These are phyloP conservation scores for Aspergillus biplanus DNA, from an alignment of 495 filamentous ascomycete species.

Conservation along the genomic window DNA sequence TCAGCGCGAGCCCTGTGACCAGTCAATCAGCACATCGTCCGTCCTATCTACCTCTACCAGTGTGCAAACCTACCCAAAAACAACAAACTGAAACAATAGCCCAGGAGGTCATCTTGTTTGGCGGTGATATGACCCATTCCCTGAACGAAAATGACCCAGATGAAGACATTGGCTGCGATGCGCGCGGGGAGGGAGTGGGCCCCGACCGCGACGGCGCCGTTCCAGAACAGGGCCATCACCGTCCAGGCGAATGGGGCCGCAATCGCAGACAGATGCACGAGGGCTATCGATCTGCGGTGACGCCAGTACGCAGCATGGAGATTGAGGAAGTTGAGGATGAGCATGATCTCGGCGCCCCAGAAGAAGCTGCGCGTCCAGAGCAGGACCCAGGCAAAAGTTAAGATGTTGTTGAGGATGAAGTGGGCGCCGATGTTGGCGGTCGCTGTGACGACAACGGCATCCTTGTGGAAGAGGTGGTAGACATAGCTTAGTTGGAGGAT, in stretches of 20 bases:
- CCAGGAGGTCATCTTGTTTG: conserved; percentile 82
- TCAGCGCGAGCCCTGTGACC: conserved; percentile 66
- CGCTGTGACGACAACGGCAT: conserved; percentile 59
- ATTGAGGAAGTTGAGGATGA: conserved; percentile 81
- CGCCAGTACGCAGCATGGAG: conserved; percentile 77
- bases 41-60: neutral
- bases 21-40: conserved; percentile 12
- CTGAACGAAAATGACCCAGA: conserved; percentile 78
- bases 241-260: conserved; percentile 82
- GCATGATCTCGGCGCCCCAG: conserved; percentile 68
- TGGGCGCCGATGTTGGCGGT: conserved; percentile 79
- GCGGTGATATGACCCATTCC: conserved; percentile 70
- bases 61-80: conserved; percentile 63
- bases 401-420: conserved; percentile 83
- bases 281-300: conserved; percentile 63
- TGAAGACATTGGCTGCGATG: conserved; percentile 81
- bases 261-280: conserved; percentile 74
- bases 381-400: conserved; percentile 76
- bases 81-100: conserved; percentile 73
- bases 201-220: conserved; percentile 75
- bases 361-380: conserved; percentile 79
- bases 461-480: conserved; percentile 71
- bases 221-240: conserved; percentile 82
- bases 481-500: conserved; percentile 75
- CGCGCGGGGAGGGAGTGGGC: conserved; percentile 63